phyloP scores from a whole-genome alignment of 1,284 basidiomycete genomes.

The Rhizoctonia solani region DNA sequence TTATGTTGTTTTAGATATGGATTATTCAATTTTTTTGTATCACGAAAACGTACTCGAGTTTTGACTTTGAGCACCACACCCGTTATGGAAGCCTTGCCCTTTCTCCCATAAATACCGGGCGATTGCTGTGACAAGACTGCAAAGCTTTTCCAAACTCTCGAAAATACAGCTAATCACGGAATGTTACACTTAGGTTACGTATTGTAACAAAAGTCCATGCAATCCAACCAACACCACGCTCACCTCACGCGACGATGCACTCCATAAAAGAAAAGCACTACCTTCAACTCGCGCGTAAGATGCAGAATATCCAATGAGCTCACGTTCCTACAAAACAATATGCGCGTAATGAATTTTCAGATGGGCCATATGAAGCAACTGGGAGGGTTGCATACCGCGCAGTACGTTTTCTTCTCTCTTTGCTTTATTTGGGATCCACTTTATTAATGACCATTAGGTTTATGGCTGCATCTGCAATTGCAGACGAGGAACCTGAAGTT shows the following conservation, averaged over 20 bases:
- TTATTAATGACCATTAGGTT: neutral
- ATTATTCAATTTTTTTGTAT: constrained; percentile 17
- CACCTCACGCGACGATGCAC: neutral
- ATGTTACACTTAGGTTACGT: no score
- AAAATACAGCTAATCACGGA: no score
- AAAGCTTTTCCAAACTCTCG: no score
- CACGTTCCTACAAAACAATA: constrained; percentile 26
- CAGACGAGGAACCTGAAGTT: constrained; percentile 27
- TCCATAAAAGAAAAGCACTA: constrained; percentile 32
- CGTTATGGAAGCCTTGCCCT: neutral
- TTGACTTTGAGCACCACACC: neutral
- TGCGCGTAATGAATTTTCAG: constrained; percentile 29
- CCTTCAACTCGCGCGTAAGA: constrained; percentile 29
- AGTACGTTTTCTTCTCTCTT: neutral
- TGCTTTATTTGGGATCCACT: neutral
- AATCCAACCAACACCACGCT: no score
- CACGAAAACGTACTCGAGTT: neutral
- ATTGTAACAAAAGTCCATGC: no score
- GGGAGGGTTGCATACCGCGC: constrained; percentile 25
- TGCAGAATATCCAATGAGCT: constrained; percentile 33
- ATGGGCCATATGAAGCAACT: constrained; percentile 33
- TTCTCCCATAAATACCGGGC: neutral
- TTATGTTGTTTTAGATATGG: constrained; percentile 13
- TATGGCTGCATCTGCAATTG: constrained; percentile 29
- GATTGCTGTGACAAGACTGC: no score